phyloP scores from a whole-genome alignment of 2,329 filamentous ascomycete genomes.

The Chlorencoelia australis region DNA sequence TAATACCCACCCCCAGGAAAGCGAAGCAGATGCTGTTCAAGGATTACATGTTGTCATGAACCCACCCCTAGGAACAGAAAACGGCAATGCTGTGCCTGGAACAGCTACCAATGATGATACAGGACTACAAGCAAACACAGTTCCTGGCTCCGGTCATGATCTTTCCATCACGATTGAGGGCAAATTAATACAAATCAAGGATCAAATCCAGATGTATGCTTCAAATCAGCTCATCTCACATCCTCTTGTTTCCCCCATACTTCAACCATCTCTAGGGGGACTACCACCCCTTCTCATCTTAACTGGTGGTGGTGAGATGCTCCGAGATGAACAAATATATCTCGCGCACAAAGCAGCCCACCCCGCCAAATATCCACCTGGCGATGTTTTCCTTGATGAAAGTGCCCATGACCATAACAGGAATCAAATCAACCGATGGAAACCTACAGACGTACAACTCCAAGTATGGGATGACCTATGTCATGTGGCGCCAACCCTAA shows the following conservation, averaged over 20 bases:
- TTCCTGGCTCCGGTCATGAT: conserved; percentile 28
- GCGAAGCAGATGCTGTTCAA: conserved; percentile 29
- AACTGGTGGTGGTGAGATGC: conserved; percentile 76
- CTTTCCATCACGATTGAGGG: conserved; percentile 64
- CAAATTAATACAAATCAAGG: conserved; percentile 62
- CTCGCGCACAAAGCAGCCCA: conserved; percentile 90
- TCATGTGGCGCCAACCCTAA: conserved; percentile 85
- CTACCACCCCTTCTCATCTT: conserved; percentile 81
- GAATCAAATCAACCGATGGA: conserved; percentile 50
- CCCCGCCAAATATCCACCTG: conserved; percentile 64
- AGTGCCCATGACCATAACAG: conserved; percentile 46
- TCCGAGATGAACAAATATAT: conserved; percentile 92
- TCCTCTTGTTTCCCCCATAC: conserved; percentile 78
- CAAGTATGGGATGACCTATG: conserved; percentile 96
- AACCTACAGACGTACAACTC: conserved; percentile 82
- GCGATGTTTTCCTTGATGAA: conserved; percentile 51
- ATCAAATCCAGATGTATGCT: conserved; percentile 83
- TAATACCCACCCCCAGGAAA: conserved; percentile 18
- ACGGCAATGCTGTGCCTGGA: conserved; percentile 27
- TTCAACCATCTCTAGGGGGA: conserved; percentile 83
- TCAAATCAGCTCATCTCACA: conserved; percentile 80
- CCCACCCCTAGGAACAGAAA: conserved; percentile 18
- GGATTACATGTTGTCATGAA: conserved; percentile 27
- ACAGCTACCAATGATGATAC: conserved; percentile 20
- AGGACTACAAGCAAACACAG: conserved; percentile 20